Percentiles rank a stretch among this genome's conserved stretches.
phyloP scores from a whole-genome alignment of 2,329 filamentous ascomycete species.

The Beauveria varroae region DNA sequence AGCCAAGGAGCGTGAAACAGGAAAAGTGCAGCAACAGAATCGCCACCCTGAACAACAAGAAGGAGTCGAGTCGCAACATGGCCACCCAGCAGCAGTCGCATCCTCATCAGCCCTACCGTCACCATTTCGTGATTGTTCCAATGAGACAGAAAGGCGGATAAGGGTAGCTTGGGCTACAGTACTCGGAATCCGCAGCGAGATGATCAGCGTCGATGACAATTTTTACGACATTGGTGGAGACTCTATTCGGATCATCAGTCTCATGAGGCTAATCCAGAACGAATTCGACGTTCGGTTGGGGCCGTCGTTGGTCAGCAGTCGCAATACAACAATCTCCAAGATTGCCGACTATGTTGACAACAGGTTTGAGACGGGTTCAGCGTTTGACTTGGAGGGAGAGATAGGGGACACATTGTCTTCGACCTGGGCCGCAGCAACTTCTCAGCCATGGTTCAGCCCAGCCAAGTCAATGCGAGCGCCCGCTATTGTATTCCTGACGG shows the following conservation, averaged over 20 bases:
- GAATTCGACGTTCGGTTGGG: conserved; percentile 13
- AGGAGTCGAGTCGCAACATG: background rate
- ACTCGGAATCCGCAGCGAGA: background rate
- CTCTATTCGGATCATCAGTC: conserved; percentile 4
- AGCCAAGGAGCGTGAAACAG: background rate
- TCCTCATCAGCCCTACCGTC: background rate
- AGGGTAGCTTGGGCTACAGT: background rate
- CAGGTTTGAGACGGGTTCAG: background rate
- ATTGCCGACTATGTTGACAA: conserved; percentile 12
- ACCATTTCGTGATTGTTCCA: background rate
- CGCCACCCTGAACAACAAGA: background rate
- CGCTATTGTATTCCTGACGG: conserved; percentile 9
- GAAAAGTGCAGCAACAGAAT: background rate
- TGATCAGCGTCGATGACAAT: background rate
- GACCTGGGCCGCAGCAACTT: background rate
- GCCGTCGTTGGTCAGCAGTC: conserved; percentile 14
- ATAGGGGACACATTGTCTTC: background rate
- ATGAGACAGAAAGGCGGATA: background rate
- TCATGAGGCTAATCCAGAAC: conserved; percentile 4
- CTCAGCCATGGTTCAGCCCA: background rate
- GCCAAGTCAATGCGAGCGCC: no score
- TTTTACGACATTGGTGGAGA: conserved; percentile 8
- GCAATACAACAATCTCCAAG: conserved; percentile 14
- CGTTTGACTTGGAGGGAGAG: background rate
- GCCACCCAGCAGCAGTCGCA: no score